These are phyloP conservation scores for Cladophialophora bantiana DNA, from an alignment of 2,329 filamentous ascomycete genomes.

Conservation along the genomic window DNA sequence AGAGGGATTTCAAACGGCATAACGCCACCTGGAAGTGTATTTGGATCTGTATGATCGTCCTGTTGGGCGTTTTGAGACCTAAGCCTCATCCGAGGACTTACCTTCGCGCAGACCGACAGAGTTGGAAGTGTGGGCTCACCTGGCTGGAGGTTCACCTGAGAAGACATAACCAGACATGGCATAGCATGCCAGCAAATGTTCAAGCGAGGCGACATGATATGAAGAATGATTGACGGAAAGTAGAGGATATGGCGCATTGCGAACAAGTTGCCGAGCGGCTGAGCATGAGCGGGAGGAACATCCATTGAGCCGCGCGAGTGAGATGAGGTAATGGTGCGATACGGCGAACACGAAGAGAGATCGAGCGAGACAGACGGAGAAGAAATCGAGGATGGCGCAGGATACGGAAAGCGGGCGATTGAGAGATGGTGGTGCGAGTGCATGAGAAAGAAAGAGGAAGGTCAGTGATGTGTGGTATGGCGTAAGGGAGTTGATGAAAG, in stretches of 20 bases:
- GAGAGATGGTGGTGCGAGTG: conserved; percentile 1
- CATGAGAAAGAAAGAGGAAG: conserved; percentile 8
- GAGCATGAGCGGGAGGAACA: conserved; percentile 1
- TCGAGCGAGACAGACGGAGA: conserved; percentile 4
- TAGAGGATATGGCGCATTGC: conserved; percentile 13
- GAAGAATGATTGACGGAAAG: conserved; percentile 4
- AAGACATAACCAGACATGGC: not conserved
- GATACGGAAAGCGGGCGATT: not conserved
- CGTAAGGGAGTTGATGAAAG: conserved; percentile 6
- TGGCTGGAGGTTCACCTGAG: conserved; percentile 14
- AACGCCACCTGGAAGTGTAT: conserved; percentile 9
- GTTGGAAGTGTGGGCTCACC: not conserved
- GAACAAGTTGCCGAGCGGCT: conserved; percentile 12
- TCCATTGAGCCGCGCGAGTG: conserved; percentile 12
- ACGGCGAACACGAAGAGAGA: not conserved
- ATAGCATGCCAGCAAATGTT: not conserved
- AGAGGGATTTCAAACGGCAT: conserved; percentile 19
- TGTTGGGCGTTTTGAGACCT: not conserved
- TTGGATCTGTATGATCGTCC: conserved; percentile 1
- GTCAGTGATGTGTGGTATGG: not conserved
- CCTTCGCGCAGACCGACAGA: not conserved
- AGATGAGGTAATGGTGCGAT: conserved; percentile 14
- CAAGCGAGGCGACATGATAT: conserved; percentile 1
- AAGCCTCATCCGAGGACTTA: not conserved
- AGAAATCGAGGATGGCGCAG: conserved; percentile 3